Percentiles rank a stretch among this genome's conserved stretches.
phyloP scores from a whole-genome alignment of 2,329 filamentous ascomycete species.

The Colletotrichum lindemuthianum region DNA sequence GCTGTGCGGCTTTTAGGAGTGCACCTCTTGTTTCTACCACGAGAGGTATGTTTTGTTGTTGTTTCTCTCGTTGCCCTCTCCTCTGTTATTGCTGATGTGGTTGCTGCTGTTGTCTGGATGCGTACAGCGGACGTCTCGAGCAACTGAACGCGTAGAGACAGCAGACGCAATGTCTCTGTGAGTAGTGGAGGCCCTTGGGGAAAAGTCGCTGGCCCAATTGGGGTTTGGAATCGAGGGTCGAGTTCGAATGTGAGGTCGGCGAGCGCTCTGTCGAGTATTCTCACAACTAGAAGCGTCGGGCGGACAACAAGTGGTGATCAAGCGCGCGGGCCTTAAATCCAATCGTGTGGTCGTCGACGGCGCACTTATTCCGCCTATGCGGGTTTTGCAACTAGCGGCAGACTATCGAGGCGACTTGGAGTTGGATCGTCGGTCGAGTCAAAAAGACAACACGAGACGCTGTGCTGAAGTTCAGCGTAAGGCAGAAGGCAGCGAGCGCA shows the following conservation, averaged over 20 bases:
- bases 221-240: not conserved
- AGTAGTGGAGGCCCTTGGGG: too few species aligned
- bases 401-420: conserved; percentile 24
- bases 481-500: conserved; percentile 1
- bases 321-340: conserved; percentile 17
- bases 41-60: too few species aligned
- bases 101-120: too few species aligned
- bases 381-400: conserved; percentile 24
- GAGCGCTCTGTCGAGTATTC: too few species aligned
- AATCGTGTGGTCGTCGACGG: conserved; percentile 18
- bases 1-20: conserved; percentile 28
- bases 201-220: conserved; percentile 8
- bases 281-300: too few species aligned
- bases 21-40: conserved; percentile 18
- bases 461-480: conserved; percentile 3
- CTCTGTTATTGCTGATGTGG: too few species aligned
- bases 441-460: conserved; percentile 23
- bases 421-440: conserved; percentile 21
- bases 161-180: not conserved
- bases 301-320: conserved; percentile 14
- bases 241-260: too few species aligned
- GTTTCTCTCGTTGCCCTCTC: too few species aligned
- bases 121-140: not conserved
- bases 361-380: conserved; percentile 22
- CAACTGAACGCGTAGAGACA: conserved; percentile 1